These are phyloP conservation scores for Przewalskia tangutica DNA, from an alignment of 257 asterid genomes.

Conservation along the genomic window DNA sequence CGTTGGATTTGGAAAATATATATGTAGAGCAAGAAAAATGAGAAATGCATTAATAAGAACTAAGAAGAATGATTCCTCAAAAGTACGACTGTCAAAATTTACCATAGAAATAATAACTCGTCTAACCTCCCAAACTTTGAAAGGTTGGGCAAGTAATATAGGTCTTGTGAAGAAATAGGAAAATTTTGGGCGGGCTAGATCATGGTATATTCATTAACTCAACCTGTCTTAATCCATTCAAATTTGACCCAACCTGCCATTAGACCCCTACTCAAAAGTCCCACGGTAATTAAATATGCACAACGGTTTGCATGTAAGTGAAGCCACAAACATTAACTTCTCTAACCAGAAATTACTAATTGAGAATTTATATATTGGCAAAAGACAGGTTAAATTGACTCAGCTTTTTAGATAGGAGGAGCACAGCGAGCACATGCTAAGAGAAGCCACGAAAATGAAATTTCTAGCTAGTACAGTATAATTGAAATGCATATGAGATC, in stretches of 20 bases:
- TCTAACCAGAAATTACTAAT: not conserved
- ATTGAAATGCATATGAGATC: not conserved
- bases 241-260: not conserved
- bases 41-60: not conserved
- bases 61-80: not conserved
- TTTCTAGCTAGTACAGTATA: not conserved
- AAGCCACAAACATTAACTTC: not conserved
- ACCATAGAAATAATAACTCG: not conserved
- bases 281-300: not conserved
- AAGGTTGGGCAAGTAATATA: not conserved
- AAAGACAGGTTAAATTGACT: not conserved
- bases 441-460: not conserved
- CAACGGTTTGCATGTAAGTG: not conserved
- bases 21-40: not conserved
- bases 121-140: not conserved
- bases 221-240: not conserved
- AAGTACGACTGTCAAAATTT: not conserved
- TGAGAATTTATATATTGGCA: not conserved
- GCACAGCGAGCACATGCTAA: not conserved
- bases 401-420: no score
- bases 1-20: not conserved
- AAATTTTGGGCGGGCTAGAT: not conserved
- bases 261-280: not conserved
- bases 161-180: not conserved
- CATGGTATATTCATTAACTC: not conserved